phyloP scores from a whole-genome alignment of 352 stramenopile genomes.

The Peronospora farinosa region DNA sequence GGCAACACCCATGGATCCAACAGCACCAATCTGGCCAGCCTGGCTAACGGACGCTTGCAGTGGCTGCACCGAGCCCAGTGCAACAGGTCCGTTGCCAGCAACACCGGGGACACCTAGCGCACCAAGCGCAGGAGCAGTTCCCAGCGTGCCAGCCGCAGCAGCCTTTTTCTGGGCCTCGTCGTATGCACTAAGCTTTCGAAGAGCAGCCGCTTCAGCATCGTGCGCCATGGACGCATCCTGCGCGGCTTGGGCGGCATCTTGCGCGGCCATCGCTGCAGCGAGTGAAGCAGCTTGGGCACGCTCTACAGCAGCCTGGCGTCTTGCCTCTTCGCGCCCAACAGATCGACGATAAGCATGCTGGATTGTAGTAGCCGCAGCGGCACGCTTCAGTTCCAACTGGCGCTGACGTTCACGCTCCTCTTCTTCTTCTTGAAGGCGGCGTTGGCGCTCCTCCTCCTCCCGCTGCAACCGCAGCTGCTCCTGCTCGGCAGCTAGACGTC shows the following conservation, averaged over 20 bases:
- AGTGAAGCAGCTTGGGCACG: slow-evolving; percentile 66
- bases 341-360: slow-evolving; percentile 66
- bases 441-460: slow-evolving; percentile 65
- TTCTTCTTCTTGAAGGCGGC: slow-evolving; percentile 47
- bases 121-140: slow-evolving; percentile 51
- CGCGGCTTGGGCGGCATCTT: slow-evolving; percentile 68
- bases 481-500: slow-evolving; percentile 65
- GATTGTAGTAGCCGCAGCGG: slow-evolving; percentile 51
- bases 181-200: slow-evolving; percentile 62
- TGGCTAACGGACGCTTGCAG: slow-evolving; percentile 57
- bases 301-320: slow-evolving; percentile 52
- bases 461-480: slow-evolving; percentile 48
- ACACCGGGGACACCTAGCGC: slow-evolving; percentile 43
- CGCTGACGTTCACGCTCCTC: slow-evolving; percentile 64
- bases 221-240: slow-evolving; percentile 67
- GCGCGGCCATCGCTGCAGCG: slow-evolving; percentile 61
- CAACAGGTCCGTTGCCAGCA: slow-evolving; percentile 47
- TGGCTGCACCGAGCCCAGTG: slow-evolving; percentile 64
- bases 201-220: slow-evolving; percentile 66
- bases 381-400: slow-evolving; percentile 45
- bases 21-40: slow-evolving; percentile 65
- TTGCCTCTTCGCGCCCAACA: slow-evolving; percentile 64
- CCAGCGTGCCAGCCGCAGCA: slow-evolving; percentile 40
- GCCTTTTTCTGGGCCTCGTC: slow-evolving; percentile 48
- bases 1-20: slow-evolving; percentile 68